Base-by-base conservation (phyloP, 176 grass and related monocot species). In the Luzula sylvatica region DNA sequence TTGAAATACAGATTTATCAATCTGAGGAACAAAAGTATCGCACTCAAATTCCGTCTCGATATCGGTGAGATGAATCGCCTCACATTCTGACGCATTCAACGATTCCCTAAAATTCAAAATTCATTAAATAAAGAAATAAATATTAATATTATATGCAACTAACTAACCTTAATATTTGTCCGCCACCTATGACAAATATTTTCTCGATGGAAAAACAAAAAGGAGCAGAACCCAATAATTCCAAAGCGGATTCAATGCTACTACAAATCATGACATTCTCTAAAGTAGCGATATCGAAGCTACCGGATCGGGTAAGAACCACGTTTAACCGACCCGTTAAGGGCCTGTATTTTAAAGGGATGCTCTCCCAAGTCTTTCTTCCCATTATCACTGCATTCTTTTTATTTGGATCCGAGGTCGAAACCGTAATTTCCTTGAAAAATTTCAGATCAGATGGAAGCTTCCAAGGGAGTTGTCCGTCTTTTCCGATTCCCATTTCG, bases 361-460 rank as follows among this genome's bases (percentile, higher is more conserved):
- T 74, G 52, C 78, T 80, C 58, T 94, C 87, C 87, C 82, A 87
- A 61, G 87, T 83, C 72, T 80, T 87, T 64, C 87, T 87, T 23
- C 87, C 82, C 87, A 94, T 94, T 65, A 83, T 74, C 44, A 94
- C 75, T 18, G 87, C 82, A 77, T 94, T 94, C 39, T 79, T 94
- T 64, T 94, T 94, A 25, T 65, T 40, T 45, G 88, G 65, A 59
- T 87, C 88, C 40, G 65, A 66, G 48, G 71, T 83, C n/a, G 58
- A 64, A 29, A 71, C n/a, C 14, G 87, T 94, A 67, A 94, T 46
- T 20, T 87, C 61, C 55, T 94, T 87, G 47, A 94, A 94, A 50
- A 83, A 83, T 21, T 83, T 83, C 15, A 94, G 72, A 56, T 94
- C 88, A 8, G 59, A 46, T 41, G 66, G 79, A 21, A 94, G 75